Conservation (phyloP, 2,329 filamentous ascomycete genomes). For the Ilyonectria sp. region DNA sequence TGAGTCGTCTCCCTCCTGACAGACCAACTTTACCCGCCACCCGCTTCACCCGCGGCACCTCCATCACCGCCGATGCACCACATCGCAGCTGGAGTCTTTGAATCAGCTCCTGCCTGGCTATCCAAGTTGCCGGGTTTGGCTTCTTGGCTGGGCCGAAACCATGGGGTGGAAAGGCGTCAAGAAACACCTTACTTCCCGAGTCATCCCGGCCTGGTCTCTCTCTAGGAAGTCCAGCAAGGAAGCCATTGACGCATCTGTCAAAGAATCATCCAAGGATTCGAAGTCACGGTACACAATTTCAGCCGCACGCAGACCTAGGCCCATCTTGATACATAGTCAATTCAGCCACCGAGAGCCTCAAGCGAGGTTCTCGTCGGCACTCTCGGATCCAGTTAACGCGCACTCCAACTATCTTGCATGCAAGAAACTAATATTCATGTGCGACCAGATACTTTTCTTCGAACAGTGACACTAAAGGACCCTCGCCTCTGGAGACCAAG, state of each 20-base stretch:
- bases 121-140: not conserved
- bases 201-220: slow-evolving; percentile 50
- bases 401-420: slow-evolving; percentile 1
- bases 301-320: slow-evolving; percentile 23
- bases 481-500: slow-evolving; percentile 55
- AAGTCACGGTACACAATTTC: slow-evolving; percentile 49
- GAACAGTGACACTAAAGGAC: slow-evolving; percentile 46
- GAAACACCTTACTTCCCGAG: slow-evolving; percentile 53
- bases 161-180: slow-evolving; percentile 59
- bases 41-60: slow-evolving; percentile 20
- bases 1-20: slow-evolving; percentile 22
- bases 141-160: slow-evolving; percentile 30
- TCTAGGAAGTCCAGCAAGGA: slow-evolving; percentile 48
- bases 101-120: slow-evolving; percentile 21
- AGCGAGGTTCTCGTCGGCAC: slow-evolving; percentile 21
- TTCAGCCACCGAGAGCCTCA: slow-evolving; percentile 18
- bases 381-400: not conserved
- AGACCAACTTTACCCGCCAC: slow-evolving; percentile 19
- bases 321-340: slow-evolving; percentile 27
- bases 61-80: slow-evolving; percentile 17
- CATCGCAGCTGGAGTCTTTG: slow-evolving; percentile 15
- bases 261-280: slow-evolving; percentile 38
- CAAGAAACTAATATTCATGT: slow-evolving; percentile 38
- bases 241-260: slow-evolving; percentile 30
- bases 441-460: slow-evolving; percentile 52